These are phyloP conservation scores for Volutella citrinella DNA, from an alignment of 2,329 filamentous ascomycete species.

Conservation along the genomic window DNA sequence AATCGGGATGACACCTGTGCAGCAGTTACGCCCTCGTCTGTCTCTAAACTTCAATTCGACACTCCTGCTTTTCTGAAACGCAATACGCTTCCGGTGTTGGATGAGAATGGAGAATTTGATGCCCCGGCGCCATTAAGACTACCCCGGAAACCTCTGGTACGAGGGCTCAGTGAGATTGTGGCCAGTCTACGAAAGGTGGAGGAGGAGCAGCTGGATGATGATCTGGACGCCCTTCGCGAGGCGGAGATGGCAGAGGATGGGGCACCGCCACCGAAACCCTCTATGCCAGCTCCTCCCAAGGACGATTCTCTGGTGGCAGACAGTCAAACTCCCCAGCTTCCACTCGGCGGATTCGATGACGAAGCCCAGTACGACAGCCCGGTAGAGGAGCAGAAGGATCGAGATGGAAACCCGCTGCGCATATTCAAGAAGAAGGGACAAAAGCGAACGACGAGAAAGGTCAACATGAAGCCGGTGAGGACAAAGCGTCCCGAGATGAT, in stretches of 20 bases:
- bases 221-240: constrained; percentile 71
- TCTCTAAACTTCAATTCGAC: constrained; percentile 57
- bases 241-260: constrained; percentile 52
- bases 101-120: constrained; percentile 54
- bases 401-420: constrained; percentile 57
- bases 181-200: constrained; percentile 67
- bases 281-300: constrained; percentile 21
- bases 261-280: constrained; percentile 17
- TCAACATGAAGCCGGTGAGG: constrained; percentile 59
- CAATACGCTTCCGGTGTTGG: constrained; percentile 46
- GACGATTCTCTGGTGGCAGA: constrained; percentile 43
- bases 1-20: constrained; percentile 38
- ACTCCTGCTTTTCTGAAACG: constrained; percentile 69
- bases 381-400: constrained; percentile 47
- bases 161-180: constrained; percentile 72
- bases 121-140: constrained; percentile 48
- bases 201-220: constrained; percentile 68
- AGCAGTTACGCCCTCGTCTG: constrained; percentile 45
- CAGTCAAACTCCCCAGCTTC: constrained; percentile 37
- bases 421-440: constrained; percentile 80
- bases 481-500: constrained; percentile 44
- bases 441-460: constrained; percentile 71
- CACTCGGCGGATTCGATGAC: constrained; percentile 63
- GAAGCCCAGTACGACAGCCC: constrained; percentile 56
- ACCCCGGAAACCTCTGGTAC: constrained; percentile 60